phyloP scores from a whole-genome alignment of 192 early-diverging fungal species.

The Jimgerdemannia lactiflua region DNA sequence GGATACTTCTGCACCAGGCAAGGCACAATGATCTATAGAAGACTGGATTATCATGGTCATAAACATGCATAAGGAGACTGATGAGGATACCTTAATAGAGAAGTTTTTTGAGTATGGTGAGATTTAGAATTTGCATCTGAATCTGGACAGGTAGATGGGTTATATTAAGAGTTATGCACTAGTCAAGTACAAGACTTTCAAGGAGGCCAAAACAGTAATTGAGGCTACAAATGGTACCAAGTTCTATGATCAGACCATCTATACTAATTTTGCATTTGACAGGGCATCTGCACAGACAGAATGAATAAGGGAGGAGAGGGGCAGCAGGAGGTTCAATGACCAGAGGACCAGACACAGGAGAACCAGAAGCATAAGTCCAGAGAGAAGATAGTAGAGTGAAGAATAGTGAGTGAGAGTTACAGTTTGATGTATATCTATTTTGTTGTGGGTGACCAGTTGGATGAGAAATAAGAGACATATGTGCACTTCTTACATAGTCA shows the following conservation, averaged over 20 bases:
- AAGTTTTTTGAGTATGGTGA: constrained; percentile 86
- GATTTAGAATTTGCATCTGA: constrained; percentile 88
- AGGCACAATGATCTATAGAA: constrained; percentile 58
- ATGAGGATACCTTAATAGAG: constrained; percentile 87
- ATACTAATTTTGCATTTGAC: constrained; percentile 87
- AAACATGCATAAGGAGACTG: constrained; percentile 92
- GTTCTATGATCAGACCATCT: constrained; percentile 69
- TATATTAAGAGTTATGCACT: constrained; percentile 97
- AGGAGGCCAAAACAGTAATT: constrained; percentile 81
- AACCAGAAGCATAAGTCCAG: no score
- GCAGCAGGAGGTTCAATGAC: no score
- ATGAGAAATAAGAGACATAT: no score
- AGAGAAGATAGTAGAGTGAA: no score
- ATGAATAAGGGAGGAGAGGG: no score
- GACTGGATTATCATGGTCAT: constrained; percentile 96
- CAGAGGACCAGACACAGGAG: no score
- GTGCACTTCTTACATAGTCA: no score
- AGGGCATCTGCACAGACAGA: background rate
- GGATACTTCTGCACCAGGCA: background rate
- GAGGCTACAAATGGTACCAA: constrained; percentile 66
- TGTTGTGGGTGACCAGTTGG: no score
- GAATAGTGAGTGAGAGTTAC: no score
- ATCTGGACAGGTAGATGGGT: constrained; percentile 91
- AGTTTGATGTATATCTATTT: no score
- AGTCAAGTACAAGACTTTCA: constrained; percentile 78